Evolutionary conservation across 2,329 filamentous ascomycete genomes (phyloP).

Genomic region (Aspergillus sp.): DNA sequence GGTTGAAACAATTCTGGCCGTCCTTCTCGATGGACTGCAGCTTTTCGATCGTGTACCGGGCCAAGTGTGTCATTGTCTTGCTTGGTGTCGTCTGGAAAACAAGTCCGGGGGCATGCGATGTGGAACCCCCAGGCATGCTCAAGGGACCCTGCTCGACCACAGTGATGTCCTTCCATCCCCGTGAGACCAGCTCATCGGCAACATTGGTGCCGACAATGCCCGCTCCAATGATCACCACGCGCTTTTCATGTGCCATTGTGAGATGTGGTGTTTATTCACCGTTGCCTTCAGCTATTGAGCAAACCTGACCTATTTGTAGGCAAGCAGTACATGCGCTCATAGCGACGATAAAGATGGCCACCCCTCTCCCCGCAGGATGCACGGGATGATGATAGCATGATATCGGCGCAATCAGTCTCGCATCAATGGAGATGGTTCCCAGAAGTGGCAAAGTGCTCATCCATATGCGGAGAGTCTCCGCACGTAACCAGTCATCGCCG

Average conservation of each 20-base stretch:
- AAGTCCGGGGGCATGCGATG: constrained; percentile 63
- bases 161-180: constrained; percentile 64
- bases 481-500: neutral
- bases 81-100: constrained; percentile 61
- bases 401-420: neutral
- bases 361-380: neutral
- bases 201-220: constrained; percentile 65
- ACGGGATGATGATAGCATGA: neutral
- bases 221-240: constrained; percentile 61
- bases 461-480: neutral
- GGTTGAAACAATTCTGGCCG: constrained; percentile 56
- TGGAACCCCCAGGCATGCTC: constrained; percentile 63
- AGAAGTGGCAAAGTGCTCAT: neutral
- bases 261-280: neutral
- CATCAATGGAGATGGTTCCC: neutral
- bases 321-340: neutral
- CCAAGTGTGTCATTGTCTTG: constrained; percentile 54
- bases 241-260: constrained; percentile 22
- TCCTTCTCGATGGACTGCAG: constrained; percentile 53
- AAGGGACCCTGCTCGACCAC: constrained; percentile 65
- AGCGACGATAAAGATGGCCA: neutral
- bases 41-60: constrained; percentile 63
- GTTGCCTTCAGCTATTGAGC: neutral
- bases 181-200: constrained; percentile 61
- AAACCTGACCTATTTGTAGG: neutral